phyloP scores from a whole-genome alignment of 306 rosid species.

The Citrullus colocynthis region DNA sequence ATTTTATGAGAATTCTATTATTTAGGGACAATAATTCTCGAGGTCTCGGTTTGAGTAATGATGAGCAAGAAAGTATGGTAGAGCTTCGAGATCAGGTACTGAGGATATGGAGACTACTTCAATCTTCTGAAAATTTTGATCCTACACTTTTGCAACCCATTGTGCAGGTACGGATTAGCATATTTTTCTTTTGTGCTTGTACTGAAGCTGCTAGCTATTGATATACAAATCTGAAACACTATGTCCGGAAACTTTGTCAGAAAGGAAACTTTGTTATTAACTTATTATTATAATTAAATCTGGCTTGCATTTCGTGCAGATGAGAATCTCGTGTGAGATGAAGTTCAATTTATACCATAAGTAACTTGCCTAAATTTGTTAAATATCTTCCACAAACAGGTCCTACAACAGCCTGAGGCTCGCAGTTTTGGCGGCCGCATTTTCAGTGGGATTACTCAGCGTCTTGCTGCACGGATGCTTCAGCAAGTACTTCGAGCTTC shows the following conservation, averaged over 20 bases:
- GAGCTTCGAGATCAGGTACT: constrained; percentile 71
- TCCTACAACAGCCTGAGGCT: constrained; percentile 81
- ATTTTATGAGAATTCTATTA: constrained; percentile 39
- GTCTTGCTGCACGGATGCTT: constrained; percentile 78
- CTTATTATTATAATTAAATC: background rate
- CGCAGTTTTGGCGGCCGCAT: constrained; percentile 63
- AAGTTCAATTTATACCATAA: background rate
- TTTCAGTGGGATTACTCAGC: constrained; percentile 73
- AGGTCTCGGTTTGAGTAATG: constrained; percentile 42
- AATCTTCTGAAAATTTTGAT: constrained; percentile 60
- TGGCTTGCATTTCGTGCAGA: background rate
- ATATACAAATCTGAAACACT: background rate
- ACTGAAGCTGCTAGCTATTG: background rate
- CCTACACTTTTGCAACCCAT: constrained; percentile 64
- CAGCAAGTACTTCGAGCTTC: constrained; percentile 68
- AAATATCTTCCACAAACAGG: constrained; percentile 21
- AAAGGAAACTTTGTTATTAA: no score
- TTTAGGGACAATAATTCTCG: constrained; percentile 49
- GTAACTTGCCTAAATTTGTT: background rate
- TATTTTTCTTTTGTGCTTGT: background rate
- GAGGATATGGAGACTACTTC: constrained; percentile 67
- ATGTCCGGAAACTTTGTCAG: background rate
- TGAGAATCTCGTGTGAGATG: background rate
- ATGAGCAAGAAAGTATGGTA: constrained; percentile 50
- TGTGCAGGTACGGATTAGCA: constrained; percentile 44